These are phyloP conservation scores for Mucor velutinosus DNA, from an alignment of 371 early-diverging fungal genomes.

Conservation along the genomic window DNA sequence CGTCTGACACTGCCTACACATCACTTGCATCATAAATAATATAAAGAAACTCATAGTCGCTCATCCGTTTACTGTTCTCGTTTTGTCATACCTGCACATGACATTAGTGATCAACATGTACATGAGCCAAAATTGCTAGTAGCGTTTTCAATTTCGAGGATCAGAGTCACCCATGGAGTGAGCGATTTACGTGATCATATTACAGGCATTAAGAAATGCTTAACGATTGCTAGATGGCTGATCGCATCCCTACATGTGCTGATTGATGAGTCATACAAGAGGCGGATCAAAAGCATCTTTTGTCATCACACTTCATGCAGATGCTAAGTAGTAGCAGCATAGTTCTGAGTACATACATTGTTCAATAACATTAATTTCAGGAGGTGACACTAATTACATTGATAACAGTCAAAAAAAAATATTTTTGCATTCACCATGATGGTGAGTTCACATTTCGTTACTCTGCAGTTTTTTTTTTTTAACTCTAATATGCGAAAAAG, in stretches of 20 bases:
- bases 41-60: neutral
- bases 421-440: neutral
- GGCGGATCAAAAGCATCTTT: neutral
- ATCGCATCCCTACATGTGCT: no score
- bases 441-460: neutral
- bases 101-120: neutral
- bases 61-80: neutral
- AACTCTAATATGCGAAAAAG: neutral
- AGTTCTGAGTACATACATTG: neutral
- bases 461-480: neutral
- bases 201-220: no score
- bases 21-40: no score
- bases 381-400: constrained; percentile 1
- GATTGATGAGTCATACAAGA: neutral
- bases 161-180: neutral
- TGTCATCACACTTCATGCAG: neutral
- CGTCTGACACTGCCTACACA: no score
- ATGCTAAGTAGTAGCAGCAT: neutral
- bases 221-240: no score
- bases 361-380: neutral
- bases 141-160: neutral
- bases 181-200: no score
- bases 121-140: neutral
- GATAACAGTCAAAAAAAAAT: neutral
- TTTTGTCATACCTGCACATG: neutral